phyloP scores from a whole-genome alignment of 257 asterid genomes.

The Lavandula angustifolia region DNA sequence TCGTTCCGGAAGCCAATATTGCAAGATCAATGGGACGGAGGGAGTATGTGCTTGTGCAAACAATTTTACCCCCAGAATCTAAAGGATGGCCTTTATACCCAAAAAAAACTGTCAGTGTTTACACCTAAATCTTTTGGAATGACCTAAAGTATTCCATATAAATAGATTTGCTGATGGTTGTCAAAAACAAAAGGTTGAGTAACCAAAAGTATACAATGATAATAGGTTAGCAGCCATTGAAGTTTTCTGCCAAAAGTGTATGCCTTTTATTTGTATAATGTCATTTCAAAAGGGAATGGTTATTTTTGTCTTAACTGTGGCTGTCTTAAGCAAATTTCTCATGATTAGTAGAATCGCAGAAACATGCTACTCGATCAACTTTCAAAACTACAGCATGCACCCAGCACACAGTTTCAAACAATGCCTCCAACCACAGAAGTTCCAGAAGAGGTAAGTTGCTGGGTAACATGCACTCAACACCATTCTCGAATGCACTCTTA shows the following conservation, averaged over 20 bases:
- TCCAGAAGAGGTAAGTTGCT: conserved; percentile 68
- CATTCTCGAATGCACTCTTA: neutral
- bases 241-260: neutral
- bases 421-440: conserved; percentile 64
- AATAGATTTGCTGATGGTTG: neutral
- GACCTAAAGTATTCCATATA: neutral
- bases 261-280: neutral
- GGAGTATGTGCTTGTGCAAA: neutral
- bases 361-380: conserved; percentile 71
- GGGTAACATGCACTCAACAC: conserved; percentile 14
- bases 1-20: too few relatives aligned
- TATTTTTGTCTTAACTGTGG: neutral
- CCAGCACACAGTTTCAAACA: conserved; percentile 77
- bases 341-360: conserved; percentile 50
- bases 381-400: conserved; percentile 71
- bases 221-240: neutral
- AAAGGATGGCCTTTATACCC: neutral
- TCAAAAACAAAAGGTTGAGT: neutral
- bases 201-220: neutral
- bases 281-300: neutral
- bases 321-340: conserved; percentile 10
- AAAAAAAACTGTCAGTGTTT: neutral
- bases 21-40: too few relatives aligned
- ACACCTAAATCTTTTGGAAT: neutral
- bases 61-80: neutral